phyloP scores from a whole-genome alignment of 768 basidiomycete species.

The Kwoniella sp. region DNA sequence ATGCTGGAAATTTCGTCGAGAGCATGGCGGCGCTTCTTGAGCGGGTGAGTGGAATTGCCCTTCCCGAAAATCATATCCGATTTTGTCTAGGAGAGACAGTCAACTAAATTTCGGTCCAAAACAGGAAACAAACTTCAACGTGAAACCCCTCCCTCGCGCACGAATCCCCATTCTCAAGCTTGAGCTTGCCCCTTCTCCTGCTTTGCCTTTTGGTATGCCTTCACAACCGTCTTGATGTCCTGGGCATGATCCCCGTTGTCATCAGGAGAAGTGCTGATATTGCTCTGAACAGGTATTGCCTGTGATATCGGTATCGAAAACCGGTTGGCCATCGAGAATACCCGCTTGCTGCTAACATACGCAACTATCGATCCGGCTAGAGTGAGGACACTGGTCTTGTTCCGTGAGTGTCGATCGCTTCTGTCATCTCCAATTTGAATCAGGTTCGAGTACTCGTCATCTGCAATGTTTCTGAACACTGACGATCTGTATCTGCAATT shows the following conservation, averaged over 20 bases:
- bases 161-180: slow-evolving; percentile 99
- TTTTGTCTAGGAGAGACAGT: too few species aligned
- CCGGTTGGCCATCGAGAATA: slow-evolving; percentile 94
- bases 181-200: slow-evolving; percentile 68
- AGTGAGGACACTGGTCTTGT: slow-evolving; percentile 89
- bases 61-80: background rate
- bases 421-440: too few species aligned
- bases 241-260: too few species aligned
- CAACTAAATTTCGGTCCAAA: background rate
- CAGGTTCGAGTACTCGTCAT: too few species aligned
- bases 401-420: slow-evolving; percentile 68
- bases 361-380: slow-evolving; percentile 94
- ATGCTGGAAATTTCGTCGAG: slow-evolving; percentile 86
- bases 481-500: too few species aligned
- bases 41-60: slow-evolving; percentile 68
- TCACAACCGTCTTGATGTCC: too few species aligned
- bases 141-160: slow-evolving; percentile 93
- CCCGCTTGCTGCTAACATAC: slow-evolving; percentile 91
- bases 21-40: slow-evolving; percentile 91
- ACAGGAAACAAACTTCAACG: slow-evolving; percentile 58
- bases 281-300: slow-evolving; percentile 81
- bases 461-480: background rate
- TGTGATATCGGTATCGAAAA: slow-evolving; percentile 99
- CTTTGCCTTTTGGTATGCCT: slow-evolving; percentile 52
- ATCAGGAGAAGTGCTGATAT: too few species aligned